These are phyloP conservation scores for Lactifluus rugatus DNA, from an alignment of 768 basidiomycete genomes.

Conservation along the genomic window DNA sequence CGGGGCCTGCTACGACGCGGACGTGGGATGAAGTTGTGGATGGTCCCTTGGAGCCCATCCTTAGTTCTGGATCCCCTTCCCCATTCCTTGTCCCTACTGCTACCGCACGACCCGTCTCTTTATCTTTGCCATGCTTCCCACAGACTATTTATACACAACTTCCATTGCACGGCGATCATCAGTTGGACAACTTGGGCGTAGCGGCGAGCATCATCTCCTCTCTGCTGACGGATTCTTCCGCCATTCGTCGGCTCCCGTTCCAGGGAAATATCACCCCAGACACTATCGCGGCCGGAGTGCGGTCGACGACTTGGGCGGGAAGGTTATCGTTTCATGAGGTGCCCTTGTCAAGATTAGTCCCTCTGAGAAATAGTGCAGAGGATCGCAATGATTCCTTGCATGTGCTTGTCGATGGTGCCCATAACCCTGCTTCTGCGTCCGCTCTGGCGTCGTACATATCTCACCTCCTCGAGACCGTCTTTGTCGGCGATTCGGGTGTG, in stretches of 20 bases:
- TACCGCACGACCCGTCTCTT: slow-evolving; percentile 34
- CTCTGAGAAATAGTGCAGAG: not conserved
- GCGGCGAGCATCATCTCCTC: slow-evolving; percentile 54
- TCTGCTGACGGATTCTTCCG: slow-evolving; percentile 36
- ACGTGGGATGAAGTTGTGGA: slow-evolving; percentile 30
- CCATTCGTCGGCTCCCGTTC: slow-evolving; percentile 18
- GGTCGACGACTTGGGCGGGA: slow-evolving; percentile 64
- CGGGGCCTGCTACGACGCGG: slow-evolving; percentile 28
- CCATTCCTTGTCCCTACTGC: slow-evolving; percentile 27
- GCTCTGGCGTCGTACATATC: slow-evolving; percentile 59
- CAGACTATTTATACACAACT: slow-evolving; percentile 41
- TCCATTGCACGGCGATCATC: slow-evolving; percentile 72
- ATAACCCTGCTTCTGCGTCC: slow-evolving; percentile 72
- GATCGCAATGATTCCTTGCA: slow-evolving; percentile 21
- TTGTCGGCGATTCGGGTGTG: slow-evolving; percentile 23
- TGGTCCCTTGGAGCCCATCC: slow-evolving; percentile 23
- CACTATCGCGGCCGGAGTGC: slow-evolving; percentile 49
- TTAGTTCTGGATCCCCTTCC: slow-evolving; percentile 25
- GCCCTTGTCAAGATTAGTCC: slow-evolving; percentile 16
- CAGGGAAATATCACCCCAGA: slow-evolving; percentile 36
- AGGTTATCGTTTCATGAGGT: slow-evolving; percentile 62
- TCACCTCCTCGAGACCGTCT: slow-evolving; percentile 28
- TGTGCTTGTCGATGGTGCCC: slow-evolving; percentile 86
- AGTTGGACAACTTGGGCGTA: slow-evolving; percentile 72
- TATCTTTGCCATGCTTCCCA: slow-evolving; percentile 36